Percentiles rank a stretch among this genome's conserved stretches.
Evolutionary conservation across 1,284 basidiomycete genomes (phyloP).

Genomic region (Mycosarcoma maydis): DNA sequence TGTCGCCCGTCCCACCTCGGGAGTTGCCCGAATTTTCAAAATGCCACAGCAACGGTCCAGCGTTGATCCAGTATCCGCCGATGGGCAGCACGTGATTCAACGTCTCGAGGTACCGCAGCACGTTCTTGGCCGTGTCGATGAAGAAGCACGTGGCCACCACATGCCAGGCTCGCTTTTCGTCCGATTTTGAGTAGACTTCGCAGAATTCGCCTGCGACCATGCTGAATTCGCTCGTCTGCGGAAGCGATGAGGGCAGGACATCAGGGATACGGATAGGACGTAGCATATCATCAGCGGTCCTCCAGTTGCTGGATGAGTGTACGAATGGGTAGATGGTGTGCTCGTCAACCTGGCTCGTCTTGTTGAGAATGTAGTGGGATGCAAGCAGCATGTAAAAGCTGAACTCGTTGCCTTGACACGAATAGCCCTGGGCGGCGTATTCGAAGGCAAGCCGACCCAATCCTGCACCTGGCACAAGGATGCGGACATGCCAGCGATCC

Average conservation of each 20-base stretch:
- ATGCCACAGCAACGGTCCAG: slow-evolving; percentile 93
- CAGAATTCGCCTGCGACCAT: slow-evolving; percentile 66
- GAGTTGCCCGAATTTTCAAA: slow-evolving; percentile 80
- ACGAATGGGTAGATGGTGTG: slow-evolving; percentile 63
- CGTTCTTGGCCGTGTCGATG: slow-evolving; percentile 80
- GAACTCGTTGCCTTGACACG: slow-evolving; percentile 65
- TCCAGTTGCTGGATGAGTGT: slow-evolving; percentile 63
- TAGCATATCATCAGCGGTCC: slow-evolving; percentile 55
- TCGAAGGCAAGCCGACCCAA: slow-evolving; percentile 63
- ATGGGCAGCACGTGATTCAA: slow-evolving; percentile 58
- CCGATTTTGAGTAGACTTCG: slow-evolving; percentile 68
- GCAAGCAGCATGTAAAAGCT: slow-evolving; percentile 65
- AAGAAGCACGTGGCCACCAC: slow-evolving; percentile 96
- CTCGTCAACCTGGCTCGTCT: slow-evolving; percentile 37
- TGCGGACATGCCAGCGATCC: slow-evolving; percentile 32
- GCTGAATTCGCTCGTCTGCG: slow-evolving; percentile 58
- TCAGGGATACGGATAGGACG: slow-evolving; percentile 59
- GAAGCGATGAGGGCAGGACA: slow-evolving; percentile 53
- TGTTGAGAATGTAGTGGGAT: slow-evolving; percentile 65
- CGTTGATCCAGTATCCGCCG: slow-evolving; percentile 61
- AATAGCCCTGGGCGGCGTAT: slow-evolving; percentile 54
- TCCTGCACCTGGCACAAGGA: slow-evolving; percentile 64
- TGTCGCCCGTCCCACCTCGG: slow-evolving; percentile 12
- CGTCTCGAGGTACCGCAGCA: slow-evolving; percentile 63
- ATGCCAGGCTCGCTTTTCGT: slow-evolving; percentile 81